These are phyloP conservation scores for Melaleuca alternifolia DNA, from an alignment of 345 rosid species.

Conservation along the genomic window DNA sequence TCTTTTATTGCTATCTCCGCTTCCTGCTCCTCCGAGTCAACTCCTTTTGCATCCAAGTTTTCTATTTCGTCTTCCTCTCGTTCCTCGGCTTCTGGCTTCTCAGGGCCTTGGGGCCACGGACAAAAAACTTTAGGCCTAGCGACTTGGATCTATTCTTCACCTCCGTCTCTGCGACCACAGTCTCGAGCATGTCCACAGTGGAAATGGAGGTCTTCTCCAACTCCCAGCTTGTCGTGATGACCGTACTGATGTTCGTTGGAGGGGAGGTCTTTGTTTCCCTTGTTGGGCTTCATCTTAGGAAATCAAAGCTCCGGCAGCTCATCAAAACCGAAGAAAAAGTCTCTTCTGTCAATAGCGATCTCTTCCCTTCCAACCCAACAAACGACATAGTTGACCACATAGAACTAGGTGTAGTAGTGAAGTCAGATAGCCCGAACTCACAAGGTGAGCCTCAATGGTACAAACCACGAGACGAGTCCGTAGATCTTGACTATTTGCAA, in stretches of 20 bases:
- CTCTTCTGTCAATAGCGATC: neutral
- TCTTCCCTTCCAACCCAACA: neutral
- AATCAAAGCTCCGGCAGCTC: neutral
- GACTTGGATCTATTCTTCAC: slow-evolving; percentile 56
- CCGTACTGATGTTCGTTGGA: slow-evolving; percentile 44
- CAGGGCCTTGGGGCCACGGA: slow-evolving; percentile 18
- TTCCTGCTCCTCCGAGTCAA: slow-evolving; percentile 1
- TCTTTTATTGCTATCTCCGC: neutral
- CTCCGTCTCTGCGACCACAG: slow-evolving; percentile 47
- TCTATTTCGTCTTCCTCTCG: slow-evolving; percentile 29
- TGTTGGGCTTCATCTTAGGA: neutral
- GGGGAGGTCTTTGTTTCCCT: slow-evolving; percentile 58
- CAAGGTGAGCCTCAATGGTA: neutral
- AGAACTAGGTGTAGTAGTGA: neutral
- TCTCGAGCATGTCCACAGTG: slow-evolving; percentile 63
- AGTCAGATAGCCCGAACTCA: neutral
- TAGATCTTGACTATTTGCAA: neutral
- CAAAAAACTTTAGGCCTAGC: slow-evolving; percentile 13
- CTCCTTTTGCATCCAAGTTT: slow-evolving; percentile 26
- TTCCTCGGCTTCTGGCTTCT: slow-evolving; percentile 17
- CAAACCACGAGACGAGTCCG: neutral
- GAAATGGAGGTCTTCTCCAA: slow-evolving; percentile 80
- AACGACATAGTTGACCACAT: neutral
- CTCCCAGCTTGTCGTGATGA: slow-evolving; percentile 43
- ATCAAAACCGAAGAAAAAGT: neutral